These are phyloP conservation scores for Moringa oleifera DNA, from an alignment of 345 rosid genomes.

Conservation along the genomic window DNA sequence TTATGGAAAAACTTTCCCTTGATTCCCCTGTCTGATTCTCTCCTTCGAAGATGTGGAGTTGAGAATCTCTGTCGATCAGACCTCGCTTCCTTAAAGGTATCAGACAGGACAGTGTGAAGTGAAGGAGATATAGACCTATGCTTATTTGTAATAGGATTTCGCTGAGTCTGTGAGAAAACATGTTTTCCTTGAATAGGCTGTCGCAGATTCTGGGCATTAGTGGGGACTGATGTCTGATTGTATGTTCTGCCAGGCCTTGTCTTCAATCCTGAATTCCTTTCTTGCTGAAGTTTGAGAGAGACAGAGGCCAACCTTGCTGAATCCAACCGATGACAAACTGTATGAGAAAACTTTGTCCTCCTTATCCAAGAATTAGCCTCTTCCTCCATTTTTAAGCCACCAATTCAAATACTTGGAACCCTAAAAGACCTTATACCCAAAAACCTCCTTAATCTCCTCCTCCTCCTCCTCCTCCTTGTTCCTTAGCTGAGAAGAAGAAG, in stretches of 20 bases:
- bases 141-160: slow-evolving; percentile 43
- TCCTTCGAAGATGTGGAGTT: slow-evolving; percentile 69
- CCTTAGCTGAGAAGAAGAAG: slow-evolving; percentile 18
- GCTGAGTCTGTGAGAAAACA: slow-evolving; percentile 36
- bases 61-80: slow-evolving; percentile 68
- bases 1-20: slow-evolving; percentile 33
- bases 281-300: slow-evolving; percentile 34
- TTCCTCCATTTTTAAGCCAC: slow-evolving; percentile 52
- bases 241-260: slow-evolving; percentile 31
- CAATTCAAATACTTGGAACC: slow-evolving; percentile 18
- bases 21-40: slow-evolving; percentile 39
- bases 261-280: slow-evolving; percentile 32
- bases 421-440: slow-evolving; percentile 16
- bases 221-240: slow-evolving; percentile 22
- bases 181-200: slow-evolving; percentile 23
- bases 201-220: slow-evolving; percentile 17
- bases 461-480: slow-evolving; percentile 14
- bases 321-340: slow-evolving; percentile 74
- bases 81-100: slow-evolving; percentile 82
- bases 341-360: slow-evolving; percentile 85
- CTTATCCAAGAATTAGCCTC: slow-evolving; percentile 81
- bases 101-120: slow-evolving; percentile 56
- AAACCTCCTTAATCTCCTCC: slow-evolving; percentile 11
- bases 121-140: slow-evolving; percentile 82
- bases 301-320: slow-evolving; percentile 48